phyloP scores from a whole-genome alignment of 768 basidiomycete genomes.

The Sporobolomyces phaffii region DNA sequence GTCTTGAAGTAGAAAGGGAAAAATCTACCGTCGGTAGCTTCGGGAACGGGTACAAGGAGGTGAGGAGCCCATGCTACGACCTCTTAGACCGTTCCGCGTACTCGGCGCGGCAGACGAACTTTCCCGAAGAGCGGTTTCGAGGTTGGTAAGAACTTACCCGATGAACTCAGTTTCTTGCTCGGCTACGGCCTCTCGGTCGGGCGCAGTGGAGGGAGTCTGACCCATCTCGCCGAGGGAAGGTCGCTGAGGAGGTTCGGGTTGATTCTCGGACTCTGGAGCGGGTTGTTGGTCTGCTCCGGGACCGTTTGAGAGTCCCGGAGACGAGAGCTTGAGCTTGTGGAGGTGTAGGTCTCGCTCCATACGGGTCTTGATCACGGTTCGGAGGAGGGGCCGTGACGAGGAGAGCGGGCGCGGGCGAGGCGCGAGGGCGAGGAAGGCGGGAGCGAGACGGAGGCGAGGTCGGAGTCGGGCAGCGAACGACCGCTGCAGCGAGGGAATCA shows the following conservation, averaged over 20 bases:
- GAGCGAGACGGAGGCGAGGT: too few species aligned
- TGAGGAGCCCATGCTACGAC: too few species aligned
- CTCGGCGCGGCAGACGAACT: too few species aligned
- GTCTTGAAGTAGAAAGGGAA: background rate
- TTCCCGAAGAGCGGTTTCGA: background rate
- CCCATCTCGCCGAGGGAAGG: constrained; percentile 20
- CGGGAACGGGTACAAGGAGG: background rate
- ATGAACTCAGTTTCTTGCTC: constrained; percentile 33
- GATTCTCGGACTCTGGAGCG: background rate
- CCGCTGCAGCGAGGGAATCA: too few species aligned
- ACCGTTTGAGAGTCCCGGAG: background rate
- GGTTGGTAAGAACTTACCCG: constrained; percentile 15
- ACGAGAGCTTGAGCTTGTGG: background rate
- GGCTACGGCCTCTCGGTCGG: constrained; percentile 17
- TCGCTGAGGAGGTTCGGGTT: background rate
- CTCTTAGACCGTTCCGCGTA: too few species aligned
- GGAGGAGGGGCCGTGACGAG: background rate
- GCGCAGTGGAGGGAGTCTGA: constrained; percentile 16
- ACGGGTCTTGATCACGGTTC: constrained; percentile 1
- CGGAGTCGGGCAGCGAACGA: too few species aligned
- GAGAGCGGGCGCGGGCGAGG: background rate
- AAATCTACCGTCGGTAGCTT: background rate
- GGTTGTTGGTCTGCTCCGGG: background rate
- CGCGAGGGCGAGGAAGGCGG: too few species aligned
- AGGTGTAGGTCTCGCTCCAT: constrained; percentile 13